A percentile compares a stretch with the other conserved stretches of the same genome.
Evolutionary conservation across 768 basidiomycete genomes (phyloP).

Genomic region (Naematelia aurantialba): DNA sequence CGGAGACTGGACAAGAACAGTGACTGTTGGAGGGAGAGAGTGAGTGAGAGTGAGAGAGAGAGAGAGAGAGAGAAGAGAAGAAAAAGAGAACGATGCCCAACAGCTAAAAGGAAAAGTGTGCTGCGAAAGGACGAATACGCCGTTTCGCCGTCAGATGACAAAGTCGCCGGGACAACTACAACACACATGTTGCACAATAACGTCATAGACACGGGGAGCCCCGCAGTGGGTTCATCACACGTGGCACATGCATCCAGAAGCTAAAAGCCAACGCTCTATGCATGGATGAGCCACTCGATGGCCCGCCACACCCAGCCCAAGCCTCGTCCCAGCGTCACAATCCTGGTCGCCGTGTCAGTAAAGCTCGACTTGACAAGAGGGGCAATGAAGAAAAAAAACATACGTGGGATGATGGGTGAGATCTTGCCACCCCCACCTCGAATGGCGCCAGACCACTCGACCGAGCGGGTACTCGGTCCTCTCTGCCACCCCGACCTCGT

Average conservation of each 20-base stretch:
- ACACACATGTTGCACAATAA: neutral
- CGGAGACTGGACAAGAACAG: no score
- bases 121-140: neutral
- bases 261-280: no score
- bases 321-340: conserved; percentile 10
- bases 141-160: neutral
- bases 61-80: neutral
- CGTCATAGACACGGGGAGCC: neutral
- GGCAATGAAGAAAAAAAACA: conserved; percentile 5
- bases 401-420: conserved; percentile 32
- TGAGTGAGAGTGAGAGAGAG: neutral
- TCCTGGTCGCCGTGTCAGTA: conserved; percentile 1
- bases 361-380: neutral
- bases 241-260: no score
- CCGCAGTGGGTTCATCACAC: no score
- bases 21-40: no score
- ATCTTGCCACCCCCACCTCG: conserved; percentile 20
- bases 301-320: conserved; percentile 26
- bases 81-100: no score
- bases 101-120: no score
- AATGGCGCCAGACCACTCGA: conserved; percentile 20
- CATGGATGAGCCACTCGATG: conserved; percentile 18
- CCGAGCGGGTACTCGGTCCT: conserved; percentile 8
- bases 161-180: neutral
- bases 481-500: neutral